Conservation (phyloP, 768 basidiomycete species). For the Lentinula aciculospora region DNA sequence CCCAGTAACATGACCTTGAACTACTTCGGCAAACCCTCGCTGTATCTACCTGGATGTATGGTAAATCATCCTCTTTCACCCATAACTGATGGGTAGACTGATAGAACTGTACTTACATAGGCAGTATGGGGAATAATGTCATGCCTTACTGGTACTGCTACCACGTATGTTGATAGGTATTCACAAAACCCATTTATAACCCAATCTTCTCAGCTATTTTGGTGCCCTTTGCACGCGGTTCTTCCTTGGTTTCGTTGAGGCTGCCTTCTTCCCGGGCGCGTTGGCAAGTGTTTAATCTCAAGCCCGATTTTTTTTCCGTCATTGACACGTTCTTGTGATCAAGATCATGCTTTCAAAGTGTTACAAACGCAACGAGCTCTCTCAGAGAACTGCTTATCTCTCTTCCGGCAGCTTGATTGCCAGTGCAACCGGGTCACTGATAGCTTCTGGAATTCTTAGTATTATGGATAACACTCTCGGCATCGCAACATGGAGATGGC, state of each 20-base stretch:
- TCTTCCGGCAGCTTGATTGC: constrained; percentile 70
- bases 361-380: constrained; percentile 72
- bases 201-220: constrained; percentile 23
- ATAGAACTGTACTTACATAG: background rate
- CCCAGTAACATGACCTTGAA: no score
- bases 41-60: constrained; percentile 67
- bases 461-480: constrained; percentile 68
- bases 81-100: constrained; percentile 29
- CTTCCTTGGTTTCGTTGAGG: constrained; percentile 60
- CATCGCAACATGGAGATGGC: constrained; percentile 73
- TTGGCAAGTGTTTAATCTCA: constrained; percentile 23
- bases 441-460: constrained; percentile 74
- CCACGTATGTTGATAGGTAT: background rate
- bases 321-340: constrained; percentile 1
- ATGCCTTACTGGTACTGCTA: background rate
- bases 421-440: constrained; percentile 77
- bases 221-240: constrained; percentile 54
- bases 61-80: constrained; percentile 46
- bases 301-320: background rate
- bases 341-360: constrained; percentile 58
- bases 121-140: constrained; percentile 8
- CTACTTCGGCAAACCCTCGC: constrained; percentile 64
- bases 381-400: constrained; percentile 60
- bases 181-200: background rate
- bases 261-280: constrained; percentile 67